A percentile compares a stretch with the other conserved stretches of the same genome.
These are phyloP conservation scores for Penicillium salamii DNA, from an alignment of 495 filamentous ascomycete genomes.

Conservation along the genomic window DNA sequence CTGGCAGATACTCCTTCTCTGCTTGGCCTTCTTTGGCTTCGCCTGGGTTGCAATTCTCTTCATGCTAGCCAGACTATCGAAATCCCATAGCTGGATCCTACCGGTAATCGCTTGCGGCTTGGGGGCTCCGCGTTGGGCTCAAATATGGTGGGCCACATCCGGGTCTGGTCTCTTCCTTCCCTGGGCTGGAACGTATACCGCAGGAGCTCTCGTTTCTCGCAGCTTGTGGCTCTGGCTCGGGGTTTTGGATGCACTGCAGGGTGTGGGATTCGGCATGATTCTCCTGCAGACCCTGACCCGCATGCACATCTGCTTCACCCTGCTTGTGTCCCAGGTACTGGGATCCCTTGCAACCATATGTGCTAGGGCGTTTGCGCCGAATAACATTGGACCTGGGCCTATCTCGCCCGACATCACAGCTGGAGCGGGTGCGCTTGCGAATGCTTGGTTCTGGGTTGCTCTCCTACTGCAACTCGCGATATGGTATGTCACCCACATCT, in stretches of 20 bases:
- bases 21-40: slow-evolving; percentile 43
- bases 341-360: slow-evolving; percentile 51
- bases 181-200: slow-evolving; percentile 44
- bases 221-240: slow-evolving; percentile 53
- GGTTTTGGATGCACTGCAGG: slow-evolving; percentile 47
- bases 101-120: slow-evolving; percentile 51
- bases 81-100: slow-evolving; percentile 48
- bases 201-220: slow-evolving; percentile 45
- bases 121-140: slow-evolving; percentile 49
- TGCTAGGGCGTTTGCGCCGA: slow-evolving; percentile 44
- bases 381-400: slow-evolving; percentile 48
- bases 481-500: slow-evolving; percentile 42
- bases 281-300: slow-evolving; percentile 48
- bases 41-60: slow-evolving; percentile 42
- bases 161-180: slow-evolving; percentile 46
- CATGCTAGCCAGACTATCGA: slow-evolving; percentile 41
- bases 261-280: slow-evolving; percentile 53
- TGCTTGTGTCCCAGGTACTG: slow-evolving; percentile 49
- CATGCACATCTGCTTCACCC: slow-evolving; percentile 49
- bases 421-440: slow-evolving; percentile 45
- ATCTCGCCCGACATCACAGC: slow-evolving; percentile 46
- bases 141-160: slow-evolving; percentile 53
- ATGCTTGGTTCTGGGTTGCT: slow-evolving; percentile 66
- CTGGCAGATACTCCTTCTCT: slow-evolving; percentile 46
- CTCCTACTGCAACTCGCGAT: slow-evolving; percentile 60